Evolutionary conservation across 2,329 filamentous ascomycete species (phyloP).

Genomic region (Trichophyton mentagrophytes): DNA sequence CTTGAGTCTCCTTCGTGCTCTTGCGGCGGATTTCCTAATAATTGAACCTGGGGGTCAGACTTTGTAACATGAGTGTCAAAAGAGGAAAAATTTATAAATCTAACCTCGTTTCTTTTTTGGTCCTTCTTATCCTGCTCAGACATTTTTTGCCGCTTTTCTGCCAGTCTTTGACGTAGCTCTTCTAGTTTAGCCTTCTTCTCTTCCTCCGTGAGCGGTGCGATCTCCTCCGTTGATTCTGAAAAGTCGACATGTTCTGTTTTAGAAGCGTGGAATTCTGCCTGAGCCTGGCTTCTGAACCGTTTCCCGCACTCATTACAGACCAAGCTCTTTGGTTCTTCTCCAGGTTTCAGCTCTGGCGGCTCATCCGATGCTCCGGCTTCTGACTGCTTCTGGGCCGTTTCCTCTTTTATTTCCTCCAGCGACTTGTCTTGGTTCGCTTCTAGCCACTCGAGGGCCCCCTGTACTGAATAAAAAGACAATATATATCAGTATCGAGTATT

Average conservation of each 20-base stretch:
- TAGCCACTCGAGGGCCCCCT: slow-evolving; percentile 87
- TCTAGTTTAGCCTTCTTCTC: slow-evolving; percentile 68
- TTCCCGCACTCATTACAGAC: slow-evolving; percentile 93
- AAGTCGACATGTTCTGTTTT: slow-evolving; percentile 91
- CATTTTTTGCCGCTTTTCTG: slow-evolving; percentile 11
- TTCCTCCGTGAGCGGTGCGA: slow-evolving; percentile 79
- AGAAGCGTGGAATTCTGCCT: slow-evolving; percentile 80
- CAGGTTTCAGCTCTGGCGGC: slow-evolving; percentile 54
- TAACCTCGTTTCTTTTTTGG: slow-evolving; percentile 15
- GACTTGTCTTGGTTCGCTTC: slow-evolving; percentile 82
- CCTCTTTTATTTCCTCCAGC: slow-evolving; percentile 30
- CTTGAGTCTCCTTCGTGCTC: slow-evolving; percentile 76
- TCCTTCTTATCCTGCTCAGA: slow-evolving; percentile 14
- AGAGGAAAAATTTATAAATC: background rate
- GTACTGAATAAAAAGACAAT: slow-evolving; percentile 42
- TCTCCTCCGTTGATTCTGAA: slow-evolving; percentile 81
- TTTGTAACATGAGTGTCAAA: background rate
- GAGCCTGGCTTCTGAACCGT: slow-evolving; percentile 65
- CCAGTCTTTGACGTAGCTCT: slow-evolving; percentile 13
- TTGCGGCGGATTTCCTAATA: slow-evolving; percentile 59
- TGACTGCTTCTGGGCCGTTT: slow-evolving; percentile 20
- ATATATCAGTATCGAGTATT: background rate
- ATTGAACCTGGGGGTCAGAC: background rate
- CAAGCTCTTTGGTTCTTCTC: slow-evolving; percentile 63
- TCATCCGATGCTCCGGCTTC: slow-evolving; percentile 42